These are phyloP conservation scores for Talaromyces amestolkiae DNA, from an alignment of 2,329 filamentous ascomycete species.

Conservation along the genomic window DNA sequence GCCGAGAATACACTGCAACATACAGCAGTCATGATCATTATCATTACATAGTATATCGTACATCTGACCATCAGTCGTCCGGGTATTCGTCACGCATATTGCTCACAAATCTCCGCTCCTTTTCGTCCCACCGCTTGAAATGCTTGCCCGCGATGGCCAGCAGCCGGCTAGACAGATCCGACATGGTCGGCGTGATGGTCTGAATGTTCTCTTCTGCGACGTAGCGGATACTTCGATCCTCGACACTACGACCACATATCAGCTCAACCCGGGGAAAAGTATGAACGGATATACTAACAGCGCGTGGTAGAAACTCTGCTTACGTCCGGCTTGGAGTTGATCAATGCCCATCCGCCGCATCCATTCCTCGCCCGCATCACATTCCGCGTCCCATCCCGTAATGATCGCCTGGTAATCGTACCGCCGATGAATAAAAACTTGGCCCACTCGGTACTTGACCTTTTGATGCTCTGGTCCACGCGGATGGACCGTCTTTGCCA, in stretches of 20 bases:
- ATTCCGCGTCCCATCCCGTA: constrained; percentile 75
- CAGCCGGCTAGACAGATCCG: constrained; percentile 51
- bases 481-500: constrained; percentile 49
- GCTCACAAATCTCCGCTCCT: constrained; percentile 70
- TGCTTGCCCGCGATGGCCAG: constrained; percentile 73
- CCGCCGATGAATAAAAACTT: constrained; percentile 77
- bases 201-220: constrained; percentile 80
- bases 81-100: constrained; percentile 82
- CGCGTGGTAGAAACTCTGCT: constrained; percentile 79
- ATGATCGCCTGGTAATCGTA: constrained; percentile 80
- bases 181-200: constrained; percentile 54
- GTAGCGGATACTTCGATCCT: constrained; percentile 68
- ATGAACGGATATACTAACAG: constrained; percentile 63
- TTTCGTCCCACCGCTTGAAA: constrained; percentile 80
- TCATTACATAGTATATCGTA: neutral
- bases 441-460: constrained; percentile 70
- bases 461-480: constrained; percentile 37
- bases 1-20: neutral
- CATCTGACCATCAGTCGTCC: constrained; percentile 59
- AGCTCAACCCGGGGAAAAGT: neutral
- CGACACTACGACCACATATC: constrained; percentile 50
- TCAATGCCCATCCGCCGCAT: constrained; percentile 64
- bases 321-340: constrained; percentile 55
- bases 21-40: neutral
- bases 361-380: constrained; percentile 60